Conservation (phyloP, 2,329 filamentous ascomycete genomes). For the Basipetospora chlamydospora region DNA sequence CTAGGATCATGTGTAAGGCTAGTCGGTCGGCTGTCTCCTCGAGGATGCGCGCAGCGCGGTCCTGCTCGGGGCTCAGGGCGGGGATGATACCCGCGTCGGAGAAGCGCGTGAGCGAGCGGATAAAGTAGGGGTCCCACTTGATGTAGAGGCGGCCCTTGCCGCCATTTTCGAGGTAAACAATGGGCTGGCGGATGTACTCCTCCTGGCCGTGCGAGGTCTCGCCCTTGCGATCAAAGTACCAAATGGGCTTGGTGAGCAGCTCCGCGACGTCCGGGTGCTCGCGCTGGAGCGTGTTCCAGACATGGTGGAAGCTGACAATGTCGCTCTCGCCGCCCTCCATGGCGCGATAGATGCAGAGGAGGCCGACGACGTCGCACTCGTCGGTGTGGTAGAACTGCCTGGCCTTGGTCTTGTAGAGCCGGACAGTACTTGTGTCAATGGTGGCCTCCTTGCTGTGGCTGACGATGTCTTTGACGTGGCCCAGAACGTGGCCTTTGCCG, state of each 20-base stretch:
- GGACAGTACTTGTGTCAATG: conserved; percentile 55
- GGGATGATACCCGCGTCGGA: conserved; percentile 60
- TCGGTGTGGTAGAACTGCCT: conserved; percentile 47
- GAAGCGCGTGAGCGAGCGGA: conserved; percentile 62
- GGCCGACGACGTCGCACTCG: conserved; percentile 67
- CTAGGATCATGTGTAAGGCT: conserved; percentile 71
- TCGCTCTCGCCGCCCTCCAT: conserved; percentile 74
- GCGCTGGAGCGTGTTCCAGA: conserved; percentile 66
- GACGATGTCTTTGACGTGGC: conserved; percentile 81
- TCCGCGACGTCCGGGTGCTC: conserved; percentile 68
- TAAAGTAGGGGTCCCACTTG: conserved; percentile 87
- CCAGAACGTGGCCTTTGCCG: conserved; percentile 68
- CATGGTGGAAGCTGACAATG: conserved; percentile 61
- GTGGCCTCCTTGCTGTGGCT: conserved; percentile 85
- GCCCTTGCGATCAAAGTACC: conserved; percentile 89
- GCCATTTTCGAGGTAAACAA: conserved; percentile 64
- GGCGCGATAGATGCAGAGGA: conserved; percentile 67
- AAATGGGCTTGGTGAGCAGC: conserved; percentile 60
- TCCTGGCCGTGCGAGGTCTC: conserved; percentile 63
- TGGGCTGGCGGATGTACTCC: conserved; percentile 54
- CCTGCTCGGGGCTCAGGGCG: conserved; percentile 52
- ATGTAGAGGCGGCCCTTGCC: conserved; percentile 38
- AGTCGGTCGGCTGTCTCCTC: conserved; percentile 62
- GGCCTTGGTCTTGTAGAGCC: conserved; percentile 81
- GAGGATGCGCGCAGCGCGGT: conserved; percentile 42